Conservation (phyloP, 2,329 filamentous ascomycete species). For the Sordariomycetes sp. region DNA sequence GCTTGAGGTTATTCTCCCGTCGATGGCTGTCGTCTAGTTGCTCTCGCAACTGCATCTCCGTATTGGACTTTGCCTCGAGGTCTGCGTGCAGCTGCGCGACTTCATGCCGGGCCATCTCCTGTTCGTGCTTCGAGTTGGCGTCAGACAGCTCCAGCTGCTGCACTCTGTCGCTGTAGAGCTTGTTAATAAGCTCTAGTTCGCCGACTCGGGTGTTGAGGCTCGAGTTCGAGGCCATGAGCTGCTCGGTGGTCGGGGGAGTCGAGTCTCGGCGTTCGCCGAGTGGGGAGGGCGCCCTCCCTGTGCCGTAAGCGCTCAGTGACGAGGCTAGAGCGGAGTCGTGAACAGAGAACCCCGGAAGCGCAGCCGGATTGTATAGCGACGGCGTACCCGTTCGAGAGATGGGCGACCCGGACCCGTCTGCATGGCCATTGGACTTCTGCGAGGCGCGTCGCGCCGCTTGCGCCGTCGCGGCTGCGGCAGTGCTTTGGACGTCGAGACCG, state of each 20-base stretch:
- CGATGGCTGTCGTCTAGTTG: conserved; percentile 68
- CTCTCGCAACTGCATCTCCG: conserved; percentile 36
- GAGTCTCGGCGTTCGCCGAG: conserved; percentile 54
- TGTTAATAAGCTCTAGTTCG: conserved; percentile 91
- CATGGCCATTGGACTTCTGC: conserved; percentile 63
- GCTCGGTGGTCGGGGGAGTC: conserved; percentile 63
- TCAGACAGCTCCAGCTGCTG: conserved; percentile 72
- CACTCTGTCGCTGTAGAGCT: conserved; percentile 66
- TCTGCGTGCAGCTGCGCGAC: conserved; percentile 47
- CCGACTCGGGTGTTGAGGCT: conserved; percentile 90
- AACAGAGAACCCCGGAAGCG: conserved; percentile 65
- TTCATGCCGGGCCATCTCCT: conserved; percentile 43
- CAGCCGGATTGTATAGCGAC: conserved; percentile 60
- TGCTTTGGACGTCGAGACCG: conserved; percentile 49
- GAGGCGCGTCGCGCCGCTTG: conserved; percentile 48
- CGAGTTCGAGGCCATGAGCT: conserved; percentile 69
- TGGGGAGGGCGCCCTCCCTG: conserved; percentile 39
- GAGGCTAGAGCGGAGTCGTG: conserved; percentile 59
- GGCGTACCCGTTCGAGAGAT: conserved; percentile 73
- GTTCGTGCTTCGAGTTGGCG: conserved; percentile 50
- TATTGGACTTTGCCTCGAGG: conserved; percentile 32
- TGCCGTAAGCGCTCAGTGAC: conserved; percentile 31
- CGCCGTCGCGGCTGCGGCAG: conserved; percentile 41
- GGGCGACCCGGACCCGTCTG: conserved; percentile 67
- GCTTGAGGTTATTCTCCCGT: conserved; percentile 72